Evolutionary conservation across 1,284 basidiomycete genomes (phyloP), one percentile per base, ranked within the genome.

Genomic region (Caloboletus firmus): DNA sequence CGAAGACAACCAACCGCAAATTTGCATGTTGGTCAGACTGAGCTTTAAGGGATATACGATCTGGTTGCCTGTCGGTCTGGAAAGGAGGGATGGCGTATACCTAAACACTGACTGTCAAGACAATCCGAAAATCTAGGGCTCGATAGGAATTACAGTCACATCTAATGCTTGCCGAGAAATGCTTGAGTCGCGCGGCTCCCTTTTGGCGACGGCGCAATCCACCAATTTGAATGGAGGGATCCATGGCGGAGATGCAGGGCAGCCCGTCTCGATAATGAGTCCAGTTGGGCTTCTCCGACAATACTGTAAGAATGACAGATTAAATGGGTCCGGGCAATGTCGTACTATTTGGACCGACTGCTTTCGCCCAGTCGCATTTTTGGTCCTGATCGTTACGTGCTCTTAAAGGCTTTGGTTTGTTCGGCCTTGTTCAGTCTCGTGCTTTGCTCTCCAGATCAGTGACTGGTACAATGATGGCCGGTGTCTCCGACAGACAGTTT

Each of bases 151-250:
- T n/a, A n/a, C n/a, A n/a, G n/a, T 26, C 26, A 26, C 26, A 26
- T 3, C 4, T 7, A 7, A 26, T 24, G 10, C 26, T 35, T 44
- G 34, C 46, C 58, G 47, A 37, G 43, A 49, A 61, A 55, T 28
- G 53, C 45, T n/a, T 55, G 34, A 42, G 20, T 52, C 49, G 49
- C 30, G 47, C 52, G 61, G 57, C 20, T 30, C 37, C 51, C 49
- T 32, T 39, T 49, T 17, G 32, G 45, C 22, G 34, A 39, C 13
- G 40, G 47, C n/a, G 18, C 34, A 37, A 11, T 41, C 26, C 40
- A 34, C 20, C 31, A 45, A 47, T 49, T 40, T 45, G 30, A 40
- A 18, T 17, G 45, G 35, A 17, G 12, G 35, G 40, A n/a, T 30
- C 24, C 41, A 10, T 36, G 18, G 28, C 53, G 48, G 61, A 60